Evolutionary conservation across 441 rosid species (phyloP), one percentile per base, ranked within the genome.

Genomic region (Daphne laureola): DNA sequence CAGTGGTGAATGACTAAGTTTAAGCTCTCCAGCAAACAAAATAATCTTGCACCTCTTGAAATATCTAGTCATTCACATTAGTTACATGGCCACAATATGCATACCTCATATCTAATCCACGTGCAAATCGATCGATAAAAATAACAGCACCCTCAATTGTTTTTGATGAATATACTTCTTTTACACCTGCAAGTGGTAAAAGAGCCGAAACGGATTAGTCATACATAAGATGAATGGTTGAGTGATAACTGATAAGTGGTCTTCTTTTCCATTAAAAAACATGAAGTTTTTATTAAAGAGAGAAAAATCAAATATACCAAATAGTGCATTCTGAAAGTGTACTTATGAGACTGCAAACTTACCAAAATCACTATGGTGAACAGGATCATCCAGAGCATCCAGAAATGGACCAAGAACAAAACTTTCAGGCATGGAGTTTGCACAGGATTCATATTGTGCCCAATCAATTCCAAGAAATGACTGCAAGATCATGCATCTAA

Each of bases 351-450:
- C 52, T 5, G 45, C 64, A 70, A 73, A 55, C 90, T 57, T 67
- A 89, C 98, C 98, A 64, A 93, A 93, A 73, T 93, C 93, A 72
- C 73, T 79, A 80, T 93, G 97, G 74, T 87, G 92, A 55, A 70
- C 76, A 47, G 89, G 86, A 70, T 93, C 98, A 72, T 93, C 80
- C 74, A 93, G 71, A 58, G 81, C 97, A 65, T 87, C 89, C 62
- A 89, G 64, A 54, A 93, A 80, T 54, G 97, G 77, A 62, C 96
- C 87, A 45, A 89, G 92, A 65, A 89, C 59, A 69, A 93, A 93
- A 53, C 73, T 75, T 67, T 81, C 75, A 55, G 90, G 85, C 70
- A 89, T 77, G 26, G 77, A 76, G 62, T 69, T 78, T 49, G 77
- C 83, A 69, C 76, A 68, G 50, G 70, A 67, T 50, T 81, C 73